A percentile compares a stretch with the other conserved stretches of the same genome.
Evolutionary conservation across 495 filamentous ascomycete genomes (phyloP).

Genomic region (Evansstolkia leycettana): DNA sequence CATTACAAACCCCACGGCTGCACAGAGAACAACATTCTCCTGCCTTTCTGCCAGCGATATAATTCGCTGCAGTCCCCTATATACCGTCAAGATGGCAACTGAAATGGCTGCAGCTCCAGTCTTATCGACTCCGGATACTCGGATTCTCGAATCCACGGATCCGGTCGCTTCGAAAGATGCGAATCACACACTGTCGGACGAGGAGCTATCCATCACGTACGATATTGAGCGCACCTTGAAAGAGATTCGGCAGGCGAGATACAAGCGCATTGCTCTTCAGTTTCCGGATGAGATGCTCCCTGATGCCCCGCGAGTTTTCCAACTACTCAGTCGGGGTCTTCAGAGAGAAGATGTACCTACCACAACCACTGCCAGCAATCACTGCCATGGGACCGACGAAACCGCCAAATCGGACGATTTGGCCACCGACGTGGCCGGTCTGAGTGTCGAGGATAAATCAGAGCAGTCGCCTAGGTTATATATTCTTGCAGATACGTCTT

Average conservation of each 20-base stretch:
- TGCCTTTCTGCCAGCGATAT: too few relatives aligned
- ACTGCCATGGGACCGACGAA: conserved; percentile 6
- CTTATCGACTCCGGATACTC: conserved; percentile 77
- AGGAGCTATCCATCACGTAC: conserved; percentile 66
- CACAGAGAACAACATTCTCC: too few relatives aligned
- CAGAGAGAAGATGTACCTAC: conserved; percentile 16
- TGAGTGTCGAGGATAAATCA: conserved; percentile 18
- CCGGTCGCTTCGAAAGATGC: conserved; percentile 19
- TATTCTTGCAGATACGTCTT: conserved; percentile 92
- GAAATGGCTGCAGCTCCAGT: conserved; percentile 49
- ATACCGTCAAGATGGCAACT: conserved; percentile 12
- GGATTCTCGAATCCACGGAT: conserved; percentile 51
- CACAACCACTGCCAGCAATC: conserved; percentile 5
- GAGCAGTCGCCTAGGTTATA: conserved; percentile 45
- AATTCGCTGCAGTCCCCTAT: background rate
- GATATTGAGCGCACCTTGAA: conserved; percentile 72
- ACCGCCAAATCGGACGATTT: conserved; percentile 7
- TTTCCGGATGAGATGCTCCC: conserved; percentile 87
- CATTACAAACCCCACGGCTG: conserved; percentile 2
- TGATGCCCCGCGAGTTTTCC: conserved; percentile 74
- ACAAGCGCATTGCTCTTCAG: conserved; percentile 73
- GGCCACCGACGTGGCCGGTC: conserved; percentile 15
- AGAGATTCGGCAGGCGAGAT: conserved; percentile 59
- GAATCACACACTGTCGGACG: conserved; percentile 39
- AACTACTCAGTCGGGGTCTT: conserved; percentile 50